Conservation (phyloP, 2,329 filamentous ascomycete species). For the Colletotrichum lindemuthianum region DNA sequence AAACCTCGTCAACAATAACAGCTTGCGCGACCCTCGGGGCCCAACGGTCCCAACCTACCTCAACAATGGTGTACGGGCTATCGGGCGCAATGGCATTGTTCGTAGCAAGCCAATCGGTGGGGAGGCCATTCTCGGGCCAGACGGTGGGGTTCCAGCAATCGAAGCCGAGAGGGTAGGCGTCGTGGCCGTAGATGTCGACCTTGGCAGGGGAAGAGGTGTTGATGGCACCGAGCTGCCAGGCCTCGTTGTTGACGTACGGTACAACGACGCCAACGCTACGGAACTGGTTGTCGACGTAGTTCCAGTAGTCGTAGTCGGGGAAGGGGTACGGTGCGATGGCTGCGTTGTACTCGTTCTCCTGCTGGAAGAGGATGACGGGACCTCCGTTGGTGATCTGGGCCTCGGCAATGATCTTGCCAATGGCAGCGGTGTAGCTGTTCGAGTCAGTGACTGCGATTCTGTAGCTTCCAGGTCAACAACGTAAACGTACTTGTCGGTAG, state of each 20-base stretch:
- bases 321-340: slow-evolving; percentile 53
- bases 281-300: slow-evolving; percentile 72
- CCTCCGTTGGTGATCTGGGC: slow-evolving; percentile 81
- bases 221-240: slow-evolving; percentile 47
- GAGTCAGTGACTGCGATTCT: neutral
- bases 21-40: slow-evolving; percentile 33
- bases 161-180: slow-evolving; percentile 56
- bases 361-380: slow-evolving; percentile 75
- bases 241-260: slow-evolving; percentile 77
- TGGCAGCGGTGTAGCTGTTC: slow-evolving; percentile 63
- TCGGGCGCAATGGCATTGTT: slow-evolving; percentile 71
- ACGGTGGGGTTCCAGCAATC: slow-evolving; percentile 57
- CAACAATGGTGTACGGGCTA: slow-evolving; percentile 73
- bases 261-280: slow-evolving; percentile 72
- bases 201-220: slow-evolving; percentile 35
- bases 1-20: slow-evolving; percentile 22
- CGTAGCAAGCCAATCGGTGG: slow-evolving; percentile 63
- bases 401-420: slow-evolving; percentile 70
- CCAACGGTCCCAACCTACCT: slow-evolving; percentile 44
- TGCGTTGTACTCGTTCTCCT: slow-evolving; percentile 72
- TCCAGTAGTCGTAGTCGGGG: slow-evolving; percentile 73
- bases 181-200: slow-evolving; percentile 60
- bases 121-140: slow-evolving; percentile 68
- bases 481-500: slow-evolving; percentile 65
- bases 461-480: too few relatives aligned